Evolutionary conservation across 495 filamentous ascomycete genomes (phyloP).

Genomic region (Cercophora scortea): DNA sequence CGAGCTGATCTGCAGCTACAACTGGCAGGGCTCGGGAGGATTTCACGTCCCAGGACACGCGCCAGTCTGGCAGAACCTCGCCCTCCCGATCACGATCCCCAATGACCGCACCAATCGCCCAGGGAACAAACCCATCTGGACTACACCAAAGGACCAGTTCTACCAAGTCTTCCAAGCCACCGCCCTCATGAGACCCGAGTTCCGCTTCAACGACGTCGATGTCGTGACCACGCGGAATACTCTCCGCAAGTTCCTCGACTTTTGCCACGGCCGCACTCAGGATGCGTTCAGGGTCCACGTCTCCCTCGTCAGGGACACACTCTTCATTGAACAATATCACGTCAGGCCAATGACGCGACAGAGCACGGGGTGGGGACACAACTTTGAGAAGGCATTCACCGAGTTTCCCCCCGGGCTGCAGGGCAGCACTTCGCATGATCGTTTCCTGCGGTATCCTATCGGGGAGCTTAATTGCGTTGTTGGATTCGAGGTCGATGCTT

Average conservation of each 20-base stretch:
- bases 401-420: background rate
- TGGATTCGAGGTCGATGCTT: slow-evolving; percentile 4
- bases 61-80: background rate
- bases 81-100: background rate
- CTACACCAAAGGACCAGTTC: background rate
- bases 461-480: slow-evolving; percentile 1
- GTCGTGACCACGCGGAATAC: slow-evolving; percentile 4
- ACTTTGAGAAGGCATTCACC: slow-evolving; percentile 1
- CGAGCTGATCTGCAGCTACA: slow-evolving; percentile 7
- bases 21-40: slow-evolving; percentile 2
- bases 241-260: slow-evolving; percentile 7
- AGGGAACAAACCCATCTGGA: too few relatives aligned
- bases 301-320: slow-evolving; percentile 2
- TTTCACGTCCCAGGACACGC: slow-evolving; percentile 5
- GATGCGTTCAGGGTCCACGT: slow-evolving; percentile 2
- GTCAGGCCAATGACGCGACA: background rate
- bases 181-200: slow-evolving; percentile 1
- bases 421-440: slow-evolving; percentile 1
- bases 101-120: background rate
- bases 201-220: slow-evolving; percentile 5
- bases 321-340: slow-evolving; percentile 4
- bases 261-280: slow-evolving; percentile 1
- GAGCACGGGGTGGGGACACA: slow-evolving; percentile 1
- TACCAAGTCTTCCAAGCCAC: slow-evolving; percentile 5
- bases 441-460: slow-evolving; percentile 1